Conservation (phyloP, 345 rosid genomes). For the Xanthoceras sorbifolium region DNA sequence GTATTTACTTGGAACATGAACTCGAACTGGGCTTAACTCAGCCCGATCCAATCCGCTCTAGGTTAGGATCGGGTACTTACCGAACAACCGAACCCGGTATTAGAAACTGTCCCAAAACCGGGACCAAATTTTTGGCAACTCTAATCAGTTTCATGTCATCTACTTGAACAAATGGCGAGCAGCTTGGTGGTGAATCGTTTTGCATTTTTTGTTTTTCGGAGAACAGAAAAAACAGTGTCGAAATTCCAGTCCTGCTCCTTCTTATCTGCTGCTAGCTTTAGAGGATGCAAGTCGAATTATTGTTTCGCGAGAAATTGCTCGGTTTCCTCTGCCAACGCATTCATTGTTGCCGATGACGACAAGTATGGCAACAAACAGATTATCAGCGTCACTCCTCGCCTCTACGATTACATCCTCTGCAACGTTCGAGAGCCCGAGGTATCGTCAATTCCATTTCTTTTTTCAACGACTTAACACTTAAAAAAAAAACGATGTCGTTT, state of each 20-base stretch:
- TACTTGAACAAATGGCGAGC: conserved; percentile 6
- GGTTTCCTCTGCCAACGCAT: conserved; percentile 21
- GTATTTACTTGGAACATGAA: background rate
- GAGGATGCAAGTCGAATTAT: conserved; percentile 25
- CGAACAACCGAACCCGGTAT: too few species aligned
- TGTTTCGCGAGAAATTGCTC: conserved; percentile 36
- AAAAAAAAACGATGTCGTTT: background rate
- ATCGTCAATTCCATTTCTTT: background rate
- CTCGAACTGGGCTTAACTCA: background rate
- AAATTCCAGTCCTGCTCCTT: conserved; percentile 4
- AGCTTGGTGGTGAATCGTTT: conserved; percentile 8
- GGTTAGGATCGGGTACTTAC: background rate
- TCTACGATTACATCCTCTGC: conserved; percentile 78
- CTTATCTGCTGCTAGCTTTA: conserved; percentile 5
- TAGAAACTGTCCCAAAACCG: background rate
- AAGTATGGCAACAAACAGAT: conserved; percentile 74
- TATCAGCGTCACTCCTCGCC: conserved; percentile 73
- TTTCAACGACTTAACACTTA: background rate
- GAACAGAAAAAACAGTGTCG: background rate
- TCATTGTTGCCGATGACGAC: conserved; percentile 64
- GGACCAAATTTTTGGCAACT: background rate
- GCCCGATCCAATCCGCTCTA: background rate
- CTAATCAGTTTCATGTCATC: background rate
- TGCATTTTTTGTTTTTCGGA: background rate
- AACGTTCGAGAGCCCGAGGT: conserved; percentile 86